These are phyloP conservation scores for Sugiyamaella xylanicola DNA, from an alignment of 1,139 yeast genomes.

Conservation along the genomic window DNA sequence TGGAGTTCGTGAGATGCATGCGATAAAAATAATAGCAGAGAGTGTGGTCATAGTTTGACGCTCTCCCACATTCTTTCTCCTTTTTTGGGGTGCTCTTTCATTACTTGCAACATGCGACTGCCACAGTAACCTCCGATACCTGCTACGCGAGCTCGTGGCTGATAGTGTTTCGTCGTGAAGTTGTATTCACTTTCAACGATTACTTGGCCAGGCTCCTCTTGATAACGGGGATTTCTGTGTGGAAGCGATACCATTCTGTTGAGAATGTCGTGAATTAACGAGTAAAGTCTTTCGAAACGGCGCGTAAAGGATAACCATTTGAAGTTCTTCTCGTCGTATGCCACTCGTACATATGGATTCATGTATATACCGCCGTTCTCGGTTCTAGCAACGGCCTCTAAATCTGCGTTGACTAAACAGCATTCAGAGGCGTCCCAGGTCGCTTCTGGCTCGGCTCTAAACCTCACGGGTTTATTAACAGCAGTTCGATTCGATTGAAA, in stretches of 20 bases:
- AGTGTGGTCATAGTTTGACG: background rate
- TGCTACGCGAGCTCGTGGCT: constrained; percentile 11
- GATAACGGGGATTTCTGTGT: constrained; percentile 18
- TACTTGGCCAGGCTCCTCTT: constrained; percentile 16
- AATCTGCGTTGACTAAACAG: constrained; percentile 27
- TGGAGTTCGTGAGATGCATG: background rate
- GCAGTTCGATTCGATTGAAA: constrained; percentile 15
- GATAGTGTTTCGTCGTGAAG: background rate
- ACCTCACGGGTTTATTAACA: constrained; percentile 10
- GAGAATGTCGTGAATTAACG: constrained; percentile 24
- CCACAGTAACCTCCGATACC: constrained; percentile 20
- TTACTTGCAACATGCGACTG: constrained; percentile 17
- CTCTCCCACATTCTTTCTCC: constrained; percentile 21
- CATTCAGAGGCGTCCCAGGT: constrained; percentile 27
- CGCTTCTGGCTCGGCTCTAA: constrained; percentile 23
- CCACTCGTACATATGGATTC: constrained; percentile 28
- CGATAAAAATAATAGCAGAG: background rate
- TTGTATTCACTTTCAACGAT: constrained; percentile 10
- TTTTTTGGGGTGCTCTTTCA: constrained; percentile 9
- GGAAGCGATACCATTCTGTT: constrained; percentile 22
- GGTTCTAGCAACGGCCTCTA: constrained; percentile 13
- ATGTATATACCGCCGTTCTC: constrained; percentile 21
- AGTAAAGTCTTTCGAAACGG: constrained; percentile 24
- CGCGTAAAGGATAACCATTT: constrained; percentile 23
- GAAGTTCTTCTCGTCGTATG: constrained; percentile 21